phyloP scores from a whole-genome alignment of 2,329 filamentous ascomycete genomes.

The Diaporthe sp. region DNA sequence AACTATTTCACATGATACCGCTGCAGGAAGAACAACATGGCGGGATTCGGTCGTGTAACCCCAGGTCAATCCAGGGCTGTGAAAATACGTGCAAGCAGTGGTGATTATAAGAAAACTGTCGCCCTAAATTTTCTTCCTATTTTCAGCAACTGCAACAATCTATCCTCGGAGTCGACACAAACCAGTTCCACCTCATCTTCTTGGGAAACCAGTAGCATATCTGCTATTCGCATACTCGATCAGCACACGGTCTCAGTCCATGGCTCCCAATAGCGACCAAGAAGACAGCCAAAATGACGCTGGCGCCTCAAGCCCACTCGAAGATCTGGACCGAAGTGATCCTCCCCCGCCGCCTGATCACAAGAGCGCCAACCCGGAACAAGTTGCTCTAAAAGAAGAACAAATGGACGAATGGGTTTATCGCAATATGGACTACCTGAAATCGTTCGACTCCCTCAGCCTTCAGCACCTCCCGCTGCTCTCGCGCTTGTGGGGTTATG shows the following conservation, averaged over 20 bases:
- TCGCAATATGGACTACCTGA: background rate
- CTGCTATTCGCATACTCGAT: too few species aligned
- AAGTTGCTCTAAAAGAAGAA: background rate
- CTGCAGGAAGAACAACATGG: background rate
- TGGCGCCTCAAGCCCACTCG: background rate
- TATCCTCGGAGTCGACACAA: background rate
- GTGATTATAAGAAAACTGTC: background rate
- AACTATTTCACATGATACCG: background rate
- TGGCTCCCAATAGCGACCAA: background rate
- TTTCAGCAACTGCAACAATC: background rate
- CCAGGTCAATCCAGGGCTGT: background rate
- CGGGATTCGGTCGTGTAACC: too few species aligned
- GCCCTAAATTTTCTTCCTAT: background rate
- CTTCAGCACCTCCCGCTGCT: constrained; percentile 18
- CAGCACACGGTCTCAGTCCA: background rate
- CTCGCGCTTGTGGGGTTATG: constrained; percentile 19
- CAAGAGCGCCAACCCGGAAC: background rate
- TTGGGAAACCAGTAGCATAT: background rate
- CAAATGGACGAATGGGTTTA: background rate
- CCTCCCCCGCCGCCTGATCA: background rate
- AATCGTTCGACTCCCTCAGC: constrained; percentile 5
- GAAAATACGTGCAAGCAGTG: background rate
- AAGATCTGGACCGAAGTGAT: background rate
- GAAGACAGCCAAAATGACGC: background rate
- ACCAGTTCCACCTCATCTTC: too few species aligned